Evolutionary conservation across 1,284 basidiomycete species (phyloP).

Genomic region (Irpex rosettiformis): DNA sequence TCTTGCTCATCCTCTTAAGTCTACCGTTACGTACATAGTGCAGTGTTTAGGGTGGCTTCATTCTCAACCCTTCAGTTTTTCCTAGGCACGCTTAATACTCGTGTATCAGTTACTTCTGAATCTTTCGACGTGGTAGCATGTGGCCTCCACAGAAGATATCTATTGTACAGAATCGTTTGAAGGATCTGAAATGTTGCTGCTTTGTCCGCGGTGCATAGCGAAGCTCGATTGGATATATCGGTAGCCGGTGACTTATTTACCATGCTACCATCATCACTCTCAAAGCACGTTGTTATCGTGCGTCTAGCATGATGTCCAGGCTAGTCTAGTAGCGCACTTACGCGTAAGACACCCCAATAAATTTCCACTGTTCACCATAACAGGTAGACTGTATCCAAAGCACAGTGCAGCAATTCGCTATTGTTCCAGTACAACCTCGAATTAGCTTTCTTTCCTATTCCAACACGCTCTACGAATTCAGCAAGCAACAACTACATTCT

Average conservation of each 20-base stretch:
- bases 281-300: slow-evolving; percentile 1
- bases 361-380: background rate
- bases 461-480: background rate
- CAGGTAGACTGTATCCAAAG: background rate
- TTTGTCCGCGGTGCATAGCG: background rate
- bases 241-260: background rate
- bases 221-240: background rate
- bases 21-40: background rate
- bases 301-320: background rate
- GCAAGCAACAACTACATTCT: background rate
- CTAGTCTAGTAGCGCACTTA: background rate
- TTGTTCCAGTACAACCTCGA: background rate
- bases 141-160: background rate
- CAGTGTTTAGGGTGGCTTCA: background rate
- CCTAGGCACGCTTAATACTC: background rate
- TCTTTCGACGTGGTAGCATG: background rate
- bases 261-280: background rate
- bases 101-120: background rate
- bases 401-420: background rate
- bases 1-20: background rate
- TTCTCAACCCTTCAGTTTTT: background rate
- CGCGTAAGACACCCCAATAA: no score
- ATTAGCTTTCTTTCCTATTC: background rate
- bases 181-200: background rate
- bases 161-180: background rate